Base-by-base conservation (phyloP, 75 land plant species). In the Sequoiadendron giganteum region DNA sequence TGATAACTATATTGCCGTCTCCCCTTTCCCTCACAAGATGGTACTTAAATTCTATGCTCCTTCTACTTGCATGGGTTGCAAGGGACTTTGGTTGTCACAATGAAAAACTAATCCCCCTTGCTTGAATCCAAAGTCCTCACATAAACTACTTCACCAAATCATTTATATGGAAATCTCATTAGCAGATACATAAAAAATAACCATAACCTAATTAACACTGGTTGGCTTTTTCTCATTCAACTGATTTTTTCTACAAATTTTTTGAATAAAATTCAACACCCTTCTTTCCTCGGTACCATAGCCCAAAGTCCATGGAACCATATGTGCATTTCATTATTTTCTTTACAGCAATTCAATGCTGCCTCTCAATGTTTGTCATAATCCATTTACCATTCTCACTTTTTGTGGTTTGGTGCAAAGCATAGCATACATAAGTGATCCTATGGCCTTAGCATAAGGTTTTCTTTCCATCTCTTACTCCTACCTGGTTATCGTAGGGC, bases 381-480 rank as follows among this genome's bases (percentile, higher is more conserved):
- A 73, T 34, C 30, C 10, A 73, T 1, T 10, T 73, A 73, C 38
- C 77, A 73, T 30, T 73, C 77, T 10, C 5, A 73, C 10, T 73
- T 10, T 7, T 73, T 73, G 32, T 34, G 10, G 5, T 9, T 38
- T 73, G 30, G 38, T 73, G 10, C 10, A n/a, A 32, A 32, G n/a
- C 77, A 73, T 73, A 34, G 3, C 77, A 73, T 30, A n/a, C 77
- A 90, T 90, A 39, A 83, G 72, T 56, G 45, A 79, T 38, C 85
- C 90, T 68, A 83, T 32, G 3, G 11, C 87, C 5, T 39, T 55
- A 30, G 43, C 19, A 86, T 45, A 89, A 28, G 61, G 88, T 38
- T 49, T 86, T 39, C 82, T 86, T 48, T 36, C 72, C 88, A 81
- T 89, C 42, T 89, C 75, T 42, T 80, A 43, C 10, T 43, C 83